Percentiles rank a stretch among this genome's conserved stretches.
These are phyloP conservation scores for Lactarius hatsudake DNA, from an alignment of 768 basidiomycete genomes.

Conservation along the genomic window DNA sequence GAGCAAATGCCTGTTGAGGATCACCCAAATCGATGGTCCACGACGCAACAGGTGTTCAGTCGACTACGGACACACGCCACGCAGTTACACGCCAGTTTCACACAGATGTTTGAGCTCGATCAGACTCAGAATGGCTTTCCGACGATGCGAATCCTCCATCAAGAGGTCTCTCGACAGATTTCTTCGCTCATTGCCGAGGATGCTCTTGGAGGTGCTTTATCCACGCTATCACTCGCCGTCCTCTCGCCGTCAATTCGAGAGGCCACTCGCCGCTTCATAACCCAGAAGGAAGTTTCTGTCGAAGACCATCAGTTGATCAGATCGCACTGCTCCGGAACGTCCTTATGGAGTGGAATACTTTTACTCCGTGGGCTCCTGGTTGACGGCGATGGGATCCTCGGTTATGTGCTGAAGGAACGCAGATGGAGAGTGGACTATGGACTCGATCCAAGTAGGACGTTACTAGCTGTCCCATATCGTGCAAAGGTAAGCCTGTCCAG, in stretches of 20 bases:
- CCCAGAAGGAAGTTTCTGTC: not conserved
- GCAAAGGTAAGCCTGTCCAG: conserved; percentile 35
- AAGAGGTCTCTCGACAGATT: not conserved
- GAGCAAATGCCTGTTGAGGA: conserved; percentile 38
- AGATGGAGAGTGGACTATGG: conserved; percentile 56
- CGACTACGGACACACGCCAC: conserved; percentile 31
- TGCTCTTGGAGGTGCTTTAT: conserved; percentile 1
- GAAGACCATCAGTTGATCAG: not conserved
- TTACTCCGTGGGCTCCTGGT: conserved; percentile 47
- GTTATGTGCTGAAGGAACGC: conserved; percentile 37
- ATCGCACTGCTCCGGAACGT: not conserved
- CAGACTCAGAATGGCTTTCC: conserved; percentile 2
- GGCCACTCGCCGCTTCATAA: conserved; percentile 11
- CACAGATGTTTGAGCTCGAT: not conserved
- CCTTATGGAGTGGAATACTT: conserved; percentile 39
- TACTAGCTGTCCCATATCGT: conserved; percentile 51
- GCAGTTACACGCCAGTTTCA: not conserved
- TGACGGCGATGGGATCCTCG: conserved; percentile 37
- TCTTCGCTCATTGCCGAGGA: conserved; percentile 3
- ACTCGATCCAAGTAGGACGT: conserved; percentile 40
- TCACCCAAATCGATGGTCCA: conserved; percentile 44
- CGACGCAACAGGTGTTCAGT: conserved; percentile 40
- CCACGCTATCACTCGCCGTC: not conserved
- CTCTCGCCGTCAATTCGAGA: not conserved
- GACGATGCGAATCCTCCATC: conserved; percentile 7